phyloP scores from a whole-genome alignment of 805 yeast genomes.

The Ogataea pignaliae region DNA sequence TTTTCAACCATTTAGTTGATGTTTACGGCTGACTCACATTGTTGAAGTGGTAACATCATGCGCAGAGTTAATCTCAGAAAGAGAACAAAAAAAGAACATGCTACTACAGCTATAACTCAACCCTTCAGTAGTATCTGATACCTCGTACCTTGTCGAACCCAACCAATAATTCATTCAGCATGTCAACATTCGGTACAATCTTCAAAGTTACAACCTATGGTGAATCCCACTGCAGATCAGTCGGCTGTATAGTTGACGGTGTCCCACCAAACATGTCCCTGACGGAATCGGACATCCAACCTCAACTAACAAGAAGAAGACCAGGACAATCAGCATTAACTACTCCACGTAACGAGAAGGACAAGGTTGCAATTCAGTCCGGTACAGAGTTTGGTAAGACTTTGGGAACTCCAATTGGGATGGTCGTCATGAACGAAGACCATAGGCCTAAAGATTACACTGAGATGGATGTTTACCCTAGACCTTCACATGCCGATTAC shows the following conservation, averaged over 20 bases:
- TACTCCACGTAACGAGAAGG: conserved; percentile 96
- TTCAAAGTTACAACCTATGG: conserved; percentile 91
- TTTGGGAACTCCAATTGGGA: conserved; percentile 92
- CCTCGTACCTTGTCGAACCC: too few relatives aligned
- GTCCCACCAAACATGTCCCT: conserved; percentile 92
- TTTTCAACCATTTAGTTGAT: too few relatives aligned
- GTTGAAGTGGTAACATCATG: too few relatives aligned
- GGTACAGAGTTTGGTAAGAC: conserved; percentile 91
- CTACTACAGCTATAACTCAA: too few relatives aligned
- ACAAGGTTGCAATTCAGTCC: conserved; percentile 85
- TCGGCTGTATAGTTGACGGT: conserved; percentile 98
- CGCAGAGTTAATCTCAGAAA: too few relatives aligned
- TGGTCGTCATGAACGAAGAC: conserved; percentile 90
- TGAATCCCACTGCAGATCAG: conserved; percentile 95
- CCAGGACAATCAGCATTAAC: conserved; percentile 93
- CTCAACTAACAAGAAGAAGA: conserved; percentile 93
- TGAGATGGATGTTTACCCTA: conserved; percentile 91
- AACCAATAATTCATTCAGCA: conserved; percentile 17
- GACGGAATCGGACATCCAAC: conserved; percentile 85
- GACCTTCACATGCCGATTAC: conserved; percentile 97
- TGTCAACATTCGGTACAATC: conserved; percentile 70
- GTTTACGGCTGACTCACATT: too few relatives aligned
- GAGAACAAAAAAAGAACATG: too few relatives aligned
- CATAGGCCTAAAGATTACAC: conserved; percentile 96
- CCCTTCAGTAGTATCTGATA: too few relatives aligned